Evolutionary conservation across 345 rosid species (phyloP).

Genomic region (Murraya paniculata): DNA sequence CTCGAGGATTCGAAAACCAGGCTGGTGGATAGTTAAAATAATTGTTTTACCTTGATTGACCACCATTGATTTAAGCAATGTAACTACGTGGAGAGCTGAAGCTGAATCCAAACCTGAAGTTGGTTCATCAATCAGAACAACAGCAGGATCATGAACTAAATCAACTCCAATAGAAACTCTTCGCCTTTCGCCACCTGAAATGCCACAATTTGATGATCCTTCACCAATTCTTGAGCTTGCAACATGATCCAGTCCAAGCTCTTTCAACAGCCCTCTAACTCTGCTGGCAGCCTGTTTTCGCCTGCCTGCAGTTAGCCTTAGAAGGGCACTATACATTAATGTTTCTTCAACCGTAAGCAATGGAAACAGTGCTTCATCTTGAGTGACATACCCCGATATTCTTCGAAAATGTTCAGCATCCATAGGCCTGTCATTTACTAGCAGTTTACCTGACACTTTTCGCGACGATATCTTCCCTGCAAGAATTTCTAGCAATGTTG

Average conservation of each 20-base stretch:
- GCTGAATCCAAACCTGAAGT: constrained; percentile 94
- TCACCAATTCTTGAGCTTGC: constrained; percentile 58
- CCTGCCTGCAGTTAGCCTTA: constrained; percentile 57
- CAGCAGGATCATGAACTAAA: constrained; percentile 84
- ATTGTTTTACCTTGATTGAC: constrained; percentile 77
- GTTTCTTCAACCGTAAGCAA: constrained; percentile 86
- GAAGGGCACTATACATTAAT: constrained; percentile 69
- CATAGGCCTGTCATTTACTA: constrained; percentile 57
- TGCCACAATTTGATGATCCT: constrained; percentile 60
- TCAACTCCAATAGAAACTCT: constrained; percentile 91
- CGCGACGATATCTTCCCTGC: constrained; percentile 56
- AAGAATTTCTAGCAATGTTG: constrained; percentile 81
- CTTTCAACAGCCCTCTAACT: constrained; percentile 58
- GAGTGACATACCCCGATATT: constrained; percentile 77
- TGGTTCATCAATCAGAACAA: constrained; percentile 88
- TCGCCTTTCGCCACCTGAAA: constrained; percentile 90
- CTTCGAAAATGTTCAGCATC: constrained; percentile 54
- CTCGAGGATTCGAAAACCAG: constrained; percentile 82
- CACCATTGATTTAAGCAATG: constrained; percentile 63
- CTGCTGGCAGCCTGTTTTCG: constrained; percentile 39
- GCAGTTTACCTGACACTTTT: constrained; percentile 54
- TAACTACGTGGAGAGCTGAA: constrained; percentile 69
- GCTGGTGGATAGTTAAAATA: constrained; percentile 82
- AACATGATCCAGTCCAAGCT: constrained; percentile 71
- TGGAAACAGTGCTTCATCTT: constrained; percentile 84